phyloP scores from a whole-genome alignment of 75 land plant species.

The Cupressus sempervirens region DNA sequence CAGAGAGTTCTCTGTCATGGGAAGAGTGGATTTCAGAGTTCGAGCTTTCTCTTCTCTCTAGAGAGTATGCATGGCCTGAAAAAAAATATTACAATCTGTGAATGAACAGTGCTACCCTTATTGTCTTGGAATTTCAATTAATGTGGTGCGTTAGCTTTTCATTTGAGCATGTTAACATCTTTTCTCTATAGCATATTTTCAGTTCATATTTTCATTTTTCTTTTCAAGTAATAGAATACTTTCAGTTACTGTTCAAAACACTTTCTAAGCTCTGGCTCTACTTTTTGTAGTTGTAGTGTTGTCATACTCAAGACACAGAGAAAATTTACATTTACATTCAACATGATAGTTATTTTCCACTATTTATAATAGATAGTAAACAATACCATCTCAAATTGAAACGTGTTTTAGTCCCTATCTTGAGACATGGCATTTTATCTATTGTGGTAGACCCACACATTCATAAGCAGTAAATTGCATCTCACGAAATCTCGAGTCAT shows the following conservation, averaged over 20 bases:
- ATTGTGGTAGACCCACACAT: background rate
- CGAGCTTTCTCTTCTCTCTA: conserved; percentile 22
- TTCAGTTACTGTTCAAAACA: conserved; percentile 13
- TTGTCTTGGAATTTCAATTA: background rate
- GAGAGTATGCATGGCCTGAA: background rate
- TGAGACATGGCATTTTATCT: background rate
- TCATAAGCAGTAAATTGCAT: background rate
- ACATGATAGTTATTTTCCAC: background rate
- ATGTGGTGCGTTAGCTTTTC: background rate
- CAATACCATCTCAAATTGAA: conserved; percentile 9
- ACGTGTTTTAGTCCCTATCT: background rate
- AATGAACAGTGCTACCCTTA: background rate
- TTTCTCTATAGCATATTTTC: background rate
- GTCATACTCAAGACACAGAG: conserved; percentile 2
- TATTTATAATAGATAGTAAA: background rate
- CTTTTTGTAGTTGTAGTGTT: background rate
- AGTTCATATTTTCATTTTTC: background rate
- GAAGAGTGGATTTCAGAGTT: conserved; percentile 9
- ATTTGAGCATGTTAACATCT: background rate
- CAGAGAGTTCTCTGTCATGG: background rate
- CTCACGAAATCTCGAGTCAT: background rate
- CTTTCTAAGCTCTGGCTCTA: conserved; percentile 13
- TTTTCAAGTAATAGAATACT: background rate
- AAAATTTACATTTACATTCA: background rate
- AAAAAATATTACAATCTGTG: conserved; percentile 2